Evolutionary conservation across 768 basidiomycete species (phyloP).

Genomic region (Hypsizygus marmoreus): DNA sequence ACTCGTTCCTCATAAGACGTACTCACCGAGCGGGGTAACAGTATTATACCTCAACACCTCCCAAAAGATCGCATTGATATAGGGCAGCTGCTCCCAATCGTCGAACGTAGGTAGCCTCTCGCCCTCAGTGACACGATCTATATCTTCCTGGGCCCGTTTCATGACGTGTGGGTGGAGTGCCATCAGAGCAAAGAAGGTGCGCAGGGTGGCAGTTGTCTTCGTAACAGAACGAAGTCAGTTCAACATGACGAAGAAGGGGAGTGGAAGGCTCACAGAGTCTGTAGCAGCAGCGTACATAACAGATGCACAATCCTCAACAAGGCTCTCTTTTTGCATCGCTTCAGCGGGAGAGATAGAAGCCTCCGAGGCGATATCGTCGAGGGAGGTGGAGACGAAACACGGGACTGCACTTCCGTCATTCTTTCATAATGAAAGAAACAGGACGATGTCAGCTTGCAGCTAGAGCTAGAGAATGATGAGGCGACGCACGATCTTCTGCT

Average conservation of each 20-base stretch:
- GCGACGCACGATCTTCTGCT: constrained; percentile 8
- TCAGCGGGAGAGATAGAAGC: constrained; percentile 4
- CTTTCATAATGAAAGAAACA: constrained; percentile 1
- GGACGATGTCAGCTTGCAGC: neutral
- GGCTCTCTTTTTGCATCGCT: constrained; percentile 14
- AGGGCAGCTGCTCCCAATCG: constrained; percentile 19
- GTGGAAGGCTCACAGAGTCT: constrained; percentile 7
- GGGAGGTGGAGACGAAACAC: constrained; percentile 11
- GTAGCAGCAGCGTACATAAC: constrained; percentile 15
- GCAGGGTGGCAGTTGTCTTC: constrained; percentile 9
- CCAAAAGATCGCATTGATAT: constrained; percentile 21
- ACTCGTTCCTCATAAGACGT: neutral
- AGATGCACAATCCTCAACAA: constrained; percentile 21
- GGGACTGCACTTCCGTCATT: constrained; percentile 9
- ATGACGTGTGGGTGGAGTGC: constrained; percentile 13
- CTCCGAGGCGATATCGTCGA: constrained; percentile 9
- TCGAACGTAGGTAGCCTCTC: constrained; percentile 21
- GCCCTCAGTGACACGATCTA: constrained; percentile 13
- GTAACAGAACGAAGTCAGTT: neutral
- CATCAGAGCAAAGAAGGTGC: constrained; percentile 12
- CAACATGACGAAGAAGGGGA: neutral
- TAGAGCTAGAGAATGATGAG: neutral
- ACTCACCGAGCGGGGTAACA: constrained; percentile 27
- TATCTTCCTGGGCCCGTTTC: constrained; percentile 12
- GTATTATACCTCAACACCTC: constrained; percentile 27